Conservation (phyloP, 306 rosid species). For the Vigna trinervia region DNA sequence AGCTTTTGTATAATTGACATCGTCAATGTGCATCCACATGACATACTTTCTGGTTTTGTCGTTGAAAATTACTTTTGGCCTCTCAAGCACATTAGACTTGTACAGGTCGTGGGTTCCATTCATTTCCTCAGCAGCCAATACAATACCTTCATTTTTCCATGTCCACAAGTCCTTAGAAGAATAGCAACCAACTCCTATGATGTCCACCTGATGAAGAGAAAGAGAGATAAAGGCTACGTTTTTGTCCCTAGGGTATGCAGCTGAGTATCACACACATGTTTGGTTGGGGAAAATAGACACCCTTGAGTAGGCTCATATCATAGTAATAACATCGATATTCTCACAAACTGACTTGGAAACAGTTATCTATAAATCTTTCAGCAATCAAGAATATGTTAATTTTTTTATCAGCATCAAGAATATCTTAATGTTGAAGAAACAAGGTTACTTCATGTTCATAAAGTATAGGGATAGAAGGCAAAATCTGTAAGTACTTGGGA, state of each 20-base stretch:
- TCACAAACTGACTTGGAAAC: conserved; percentile 6
- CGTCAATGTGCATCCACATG: conserved; percentile 98
- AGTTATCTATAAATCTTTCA: neutral
- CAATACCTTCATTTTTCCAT: conserved; percentile 94
- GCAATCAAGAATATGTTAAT: neutral
- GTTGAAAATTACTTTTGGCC: conserved; percentile 92
- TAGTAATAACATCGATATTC: conserved; percentile 17
- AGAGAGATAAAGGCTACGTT: conserved; percentile 13
- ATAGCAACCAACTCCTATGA: conserved; percentile 95
- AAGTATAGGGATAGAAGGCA: conserved; percentile 9
- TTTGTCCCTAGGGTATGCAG: conserved; percentile 13
- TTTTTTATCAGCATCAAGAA: neutral
- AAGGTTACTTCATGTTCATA: conserved; percentile 6
- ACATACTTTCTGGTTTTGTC: conserved; percentile 81
- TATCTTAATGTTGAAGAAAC: conserved; percentile 10
- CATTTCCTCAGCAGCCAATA: conserved; percentile 69
- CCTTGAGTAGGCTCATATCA: neutral
- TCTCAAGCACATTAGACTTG: conserved; percentile 89
- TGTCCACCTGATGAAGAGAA: conserved; percentile 70
- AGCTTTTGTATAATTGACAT: conserved; percentile 89
- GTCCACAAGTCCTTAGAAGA: conserved; percentile 93
- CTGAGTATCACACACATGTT: conserved; percentile 7
- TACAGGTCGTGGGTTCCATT: conserved; percentile 84
- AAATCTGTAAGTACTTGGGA: neutral
- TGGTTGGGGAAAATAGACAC: neutral